phyloP scores from a whole-genome alignment of 2,329 filamentous ascomycete species.

The Penicillium sp. region DNA sequence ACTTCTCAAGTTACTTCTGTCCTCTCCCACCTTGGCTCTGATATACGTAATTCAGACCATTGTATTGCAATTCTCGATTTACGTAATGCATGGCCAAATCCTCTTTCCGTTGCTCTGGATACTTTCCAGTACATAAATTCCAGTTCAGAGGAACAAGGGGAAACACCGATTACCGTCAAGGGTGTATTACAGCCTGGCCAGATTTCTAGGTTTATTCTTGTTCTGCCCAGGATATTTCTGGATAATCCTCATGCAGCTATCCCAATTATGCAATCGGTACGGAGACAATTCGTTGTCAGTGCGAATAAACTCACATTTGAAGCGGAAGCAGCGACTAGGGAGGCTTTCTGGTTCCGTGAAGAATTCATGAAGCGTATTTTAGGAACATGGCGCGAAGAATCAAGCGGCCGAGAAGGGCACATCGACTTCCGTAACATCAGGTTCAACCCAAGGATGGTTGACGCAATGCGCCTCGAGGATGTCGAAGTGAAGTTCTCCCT shows the following conservation, averaged over 20 bases:
- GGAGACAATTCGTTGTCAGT: slow-evolving; percentile 89
- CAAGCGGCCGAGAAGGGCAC: slow-evolving; percentile 57
- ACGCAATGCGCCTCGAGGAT: slow-evolving; percentile 76
- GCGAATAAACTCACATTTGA: slow-evolving; percentile 74
- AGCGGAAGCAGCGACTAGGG: slow-evolving; percentile 69
- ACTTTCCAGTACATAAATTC: slow-evolving; percentile 31
- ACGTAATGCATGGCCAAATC: slow-evolving; percentile 83
- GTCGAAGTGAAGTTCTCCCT: slow-evolving; percentile 58
- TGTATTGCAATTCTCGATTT: slow-evolving; percentile 80
- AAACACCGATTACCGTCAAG: slow-evolving; percentile 29
- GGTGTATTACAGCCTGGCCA: slow-evolving; percentile 55
- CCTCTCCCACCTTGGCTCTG: slow-evolving; percentile 39
- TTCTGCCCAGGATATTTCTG: slow-evolving; percentile 70
- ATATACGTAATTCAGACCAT: slow-evolving; percentile 54
- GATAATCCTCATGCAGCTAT: slow-evolving; percentile 73
- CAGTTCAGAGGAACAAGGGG: slow-evolving; percentile 14
- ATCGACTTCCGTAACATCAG: slow-evolving; percentile 75
- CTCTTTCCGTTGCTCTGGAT: slow-evolving; percentile 63
- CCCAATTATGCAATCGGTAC: slow-evolving; percentile 75
- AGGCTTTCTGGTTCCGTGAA: slow-evolving; percentile 90
- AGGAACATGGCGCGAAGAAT: slow-evolving; percentile 67
- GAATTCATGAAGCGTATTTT: slow-evolving; percentile 67
- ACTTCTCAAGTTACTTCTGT: slow-evolving; percentile 44
- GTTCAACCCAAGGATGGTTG: slow-evolving; percentile 73
- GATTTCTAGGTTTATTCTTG: slow-evolving; percentile 70